Evolutionary conservation across 495 filamentous ascomycete species (phyloP).

Genomic region (Aspergillus bridgeri): DNA sequence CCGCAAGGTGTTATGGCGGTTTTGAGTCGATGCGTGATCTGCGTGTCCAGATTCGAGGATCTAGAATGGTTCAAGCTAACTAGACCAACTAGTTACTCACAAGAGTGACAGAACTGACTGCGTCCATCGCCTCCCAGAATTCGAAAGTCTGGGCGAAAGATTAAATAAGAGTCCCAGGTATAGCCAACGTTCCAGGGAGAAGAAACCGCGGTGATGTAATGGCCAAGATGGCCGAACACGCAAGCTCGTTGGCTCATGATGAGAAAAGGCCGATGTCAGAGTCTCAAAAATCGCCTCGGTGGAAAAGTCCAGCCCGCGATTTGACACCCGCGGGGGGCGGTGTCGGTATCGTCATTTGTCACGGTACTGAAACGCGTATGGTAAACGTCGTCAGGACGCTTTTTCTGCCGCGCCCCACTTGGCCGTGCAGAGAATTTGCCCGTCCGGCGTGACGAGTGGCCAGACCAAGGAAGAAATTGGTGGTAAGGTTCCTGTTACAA

Average conservation of each 20-base stretch:
- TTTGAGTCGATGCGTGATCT: slow-evolving; percentile 4
- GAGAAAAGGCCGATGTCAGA: background rate
- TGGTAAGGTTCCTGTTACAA: slow-evolving; percentile 21
- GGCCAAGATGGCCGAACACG: slow-evolving; percentile 2
- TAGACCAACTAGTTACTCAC: too few species aligned
- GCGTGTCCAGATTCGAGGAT: background rate
- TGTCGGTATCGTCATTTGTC: slow-evolving; percentile 7
- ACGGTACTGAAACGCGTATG: slow-evolving; percentile 19
- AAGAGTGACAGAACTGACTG: too few species aligned
- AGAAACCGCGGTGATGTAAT: slow-evolving; percentile 8
- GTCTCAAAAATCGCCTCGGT: slow-evolving; percentile 11
- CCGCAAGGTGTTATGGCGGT: background rate
- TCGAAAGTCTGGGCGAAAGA: too few species aligned
- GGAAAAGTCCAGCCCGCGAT: background rate
- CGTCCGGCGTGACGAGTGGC: slow-evolving; percentile 20
- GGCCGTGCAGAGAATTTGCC: background rate
- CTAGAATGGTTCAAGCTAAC: background rate
- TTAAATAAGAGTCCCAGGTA: too few species aligned
- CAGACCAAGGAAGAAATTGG: slow-evolving; percentile 22
- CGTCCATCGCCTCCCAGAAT: too few species aligned
- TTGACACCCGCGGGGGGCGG: slow-evolving; percentile 2
- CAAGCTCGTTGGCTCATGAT: slow-evolving; percentile 3
- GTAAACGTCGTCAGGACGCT: slow-evolving; percentile 22
- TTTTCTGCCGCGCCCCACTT: slow-evolving; percentile 13
- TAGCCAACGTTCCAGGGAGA: background rate